phyloP scores from a whole-genome alignment of 768 basidiomycete genomes.

The Polyporus arcularius region DNA sequence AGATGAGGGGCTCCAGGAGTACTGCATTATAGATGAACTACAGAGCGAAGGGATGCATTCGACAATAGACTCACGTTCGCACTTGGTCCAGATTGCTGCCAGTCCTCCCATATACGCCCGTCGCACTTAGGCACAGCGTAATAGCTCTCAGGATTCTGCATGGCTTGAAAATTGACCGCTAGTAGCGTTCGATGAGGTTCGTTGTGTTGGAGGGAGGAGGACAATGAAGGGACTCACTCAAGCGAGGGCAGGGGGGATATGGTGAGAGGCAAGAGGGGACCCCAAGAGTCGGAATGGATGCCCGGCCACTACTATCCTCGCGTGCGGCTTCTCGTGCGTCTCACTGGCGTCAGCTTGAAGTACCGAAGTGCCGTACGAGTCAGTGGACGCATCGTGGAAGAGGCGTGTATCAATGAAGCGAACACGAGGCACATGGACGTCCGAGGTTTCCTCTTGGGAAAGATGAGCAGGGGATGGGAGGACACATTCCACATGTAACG shows the following conservation, averaged over 20 bases:
- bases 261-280: conserved; percentile 23
- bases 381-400: conserved; percentile 19
- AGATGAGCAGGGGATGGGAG: conserved; percentile 7
- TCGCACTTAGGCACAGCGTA: conserved; percentile 21
- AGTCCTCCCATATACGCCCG: conserved; percentile 25
- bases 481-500: conserved; percentile 8
- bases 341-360: conserved; percentile 22
- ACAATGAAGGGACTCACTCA: conserved; percentile 13
- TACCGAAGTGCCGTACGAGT: conserved; percentile 18
- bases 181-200: not conserved
- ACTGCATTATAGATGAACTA: conserved; percentile 10
- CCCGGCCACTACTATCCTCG: conserved; percentile 17
- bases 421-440: conserved; percentile 20
- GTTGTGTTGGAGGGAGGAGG: conserved; percentile 6
- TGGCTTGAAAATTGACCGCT: conserved; percentile 14
- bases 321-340: conserved; percentile 20
- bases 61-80: conserved; percentile 21
- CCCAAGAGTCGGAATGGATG: conserved; percentile 13
- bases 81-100: conserved; percentile 22
- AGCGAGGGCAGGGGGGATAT: conserved; percentile 18
- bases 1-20: conserved; percentile 22
- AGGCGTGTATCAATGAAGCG: conserved; percentile 28
- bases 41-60: not conserved
- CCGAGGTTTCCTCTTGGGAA: conserved; percentile 16
- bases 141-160: conserved; percentile 26